phyloP scores from a whole-genome alignment of 352 stramenopile genomes.

The Phytophthora sansomeana region DNA sequence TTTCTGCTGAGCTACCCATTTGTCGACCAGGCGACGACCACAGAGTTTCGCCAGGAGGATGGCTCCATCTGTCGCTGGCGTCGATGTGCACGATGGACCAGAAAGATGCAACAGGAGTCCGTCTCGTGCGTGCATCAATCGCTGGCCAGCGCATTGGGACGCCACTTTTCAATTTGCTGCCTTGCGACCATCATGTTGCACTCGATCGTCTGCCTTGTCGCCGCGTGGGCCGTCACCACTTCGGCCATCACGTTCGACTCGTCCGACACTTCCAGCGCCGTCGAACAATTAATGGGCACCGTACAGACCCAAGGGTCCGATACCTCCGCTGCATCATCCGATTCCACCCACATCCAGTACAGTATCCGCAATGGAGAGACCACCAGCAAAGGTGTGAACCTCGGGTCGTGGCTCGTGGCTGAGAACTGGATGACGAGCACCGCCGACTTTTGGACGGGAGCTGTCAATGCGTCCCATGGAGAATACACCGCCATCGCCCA shows the following conservation, averaged over 20 bases:
- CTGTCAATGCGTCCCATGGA: constrained; percentile 40
- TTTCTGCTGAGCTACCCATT: too few species aligned
- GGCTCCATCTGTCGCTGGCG: constrained; percentile 10
- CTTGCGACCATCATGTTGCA: constrained; percentile 22
- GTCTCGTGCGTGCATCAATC: background rate
- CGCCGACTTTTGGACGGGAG: constrained; percentile 64
- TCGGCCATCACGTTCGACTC: constrained; percentile 27
- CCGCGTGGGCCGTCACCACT: constrained; percentile 2
- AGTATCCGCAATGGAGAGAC: constrained; percentile 62
- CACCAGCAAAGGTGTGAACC: constrained; percentile 69
- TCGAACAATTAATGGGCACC: constrained; percentile 18
- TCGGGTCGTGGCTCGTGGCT: constrained; percentile 80
- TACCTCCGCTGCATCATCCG: constrained; percentile 2
- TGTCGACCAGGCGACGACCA: constrained; percentile 14
- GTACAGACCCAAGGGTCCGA: constrained; percentile 19
- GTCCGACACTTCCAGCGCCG: constrained; percentile 12
- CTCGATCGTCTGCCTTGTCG: constrained; percentile 14
- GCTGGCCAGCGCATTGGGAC: background rate
- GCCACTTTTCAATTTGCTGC: constrained; percentile 25
- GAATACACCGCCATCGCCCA: constrained; percentile 75
- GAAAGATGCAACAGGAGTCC: constrained; percentile 19
- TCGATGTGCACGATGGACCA: constrained; percentile 6
- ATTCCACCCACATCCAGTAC: constrained; percentile 55
- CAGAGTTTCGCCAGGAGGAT: constrained; percentile 22
- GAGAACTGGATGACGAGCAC: constrained; percentile 83